Conservation (phyloP, 2,329 filamentous ascomycete genomes). For the Colletotrichum zoysiae region DNA sequence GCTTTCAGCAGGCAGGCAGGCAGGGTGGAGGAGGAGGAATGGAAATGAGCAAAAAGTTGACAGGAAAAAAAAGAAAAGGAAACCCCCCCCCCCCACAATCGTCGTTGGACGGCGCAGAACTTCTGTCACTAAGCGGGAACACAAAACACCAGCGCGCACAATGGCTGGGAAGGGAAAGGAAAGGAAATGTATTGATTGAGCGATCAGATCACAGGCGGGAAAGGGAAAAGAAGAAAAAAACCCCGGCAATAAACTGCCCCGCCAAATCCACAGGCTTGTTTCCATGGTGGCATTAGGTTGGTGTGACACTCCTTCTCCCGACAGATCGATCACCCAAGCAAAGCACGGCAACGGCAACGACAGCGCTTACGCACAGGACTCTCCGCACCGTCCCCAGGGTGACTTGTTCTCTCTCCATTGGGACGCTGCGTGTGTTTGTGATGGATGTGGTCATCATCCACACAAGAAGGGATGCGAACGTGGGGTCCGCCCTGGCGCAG, state of each 20-base stretch:
- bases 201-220: background rate
- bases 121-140: slow-evolving; percentile 6
- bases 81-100: background rate
- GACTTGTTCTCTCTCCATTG: slow-evolving; percentile 10
- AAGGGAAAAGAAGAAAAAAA: background rate
- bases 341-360: slow-evolving; percentile 21
- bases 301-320: slow-evolving; percentile 12
- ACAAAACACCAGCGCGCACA: background rate
- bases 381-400: slow-evolving; percentile 14
- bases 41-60: background rate
- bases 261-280: slow-evolving; percentile 32
- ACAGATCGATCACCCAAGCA: slow-evolving; percentile 9
- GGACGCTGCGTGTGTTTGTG: background rate
- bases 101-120: slow-evolving; percentile 33
- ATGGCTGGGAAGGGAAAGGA: slow-evolving; percentile 1
- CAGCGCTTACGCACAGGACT: slow-evolving; percentile 24
- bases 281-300: slow-evolving; percentile 22
- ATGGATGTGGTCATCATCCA: slow-evolving; percentile 1
- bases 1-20: background rate
- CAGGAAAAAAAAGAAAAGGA: background rate
- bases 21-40: background rate
- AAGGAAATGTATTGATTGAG: background rate
- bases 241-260: slow-evolving; percentile 7
- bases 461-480: slow-evolving; percentile 18
- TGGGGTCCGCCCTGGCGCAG: slow-evolving; percentile 36